Evolutionary conservation across 2,329 filamentous ascomycete species (phyloP), one percentile per base, ranked within the genome.

Genomic region (Colletotrichum costaricense): DNA sequence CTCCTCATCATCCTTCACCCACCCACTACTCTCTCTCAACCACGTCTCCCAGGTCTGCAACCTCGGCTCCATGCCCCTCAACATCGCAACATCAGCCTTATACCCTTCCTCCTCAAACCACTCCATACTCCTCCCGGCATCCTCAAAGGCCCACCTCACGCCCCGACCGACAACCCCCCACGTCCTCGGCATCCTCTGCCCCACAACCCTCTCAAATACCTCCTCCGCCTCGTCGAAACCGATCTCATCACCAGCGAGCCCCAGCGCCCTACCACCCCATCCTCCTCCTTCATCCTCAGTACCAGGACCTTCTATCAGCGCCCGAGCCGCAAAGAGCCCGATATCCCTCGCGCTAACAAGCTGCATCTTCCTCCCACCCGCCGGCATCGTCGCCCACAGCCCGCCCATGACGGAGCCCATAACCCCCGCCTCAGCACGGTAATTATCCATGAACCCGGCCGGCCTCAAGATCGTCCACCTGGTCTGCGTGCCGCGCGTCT

Each of bases 361-460:
- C 54, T 79, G 78, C 76, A 79, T 78, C 64, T 71, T 76, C 7
- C 76, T 75, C 3, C 78, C 19, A 49, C 19, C 76, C 0, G 16
- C 35, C 0, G 75, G 76, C 76, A 79, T 79, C 5, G 75, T 74
- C 11, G 74, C 73, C 78, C 78, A 78, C 2, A 77, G 63, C 0
- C 75, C 73, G 5, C 75, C 77, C 78, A 79, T 78, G 60, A 79
- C 69, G 30, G 76, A 60, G 1, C 78, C 76, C 4, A 80, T 78
- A 33, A 72, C 74, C 1, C 72, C 76, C 19, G 68, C 68, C 7
- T 19, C 46, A 0, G 77, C 73, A 11, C 63, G 74, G 9, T 79
- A 80, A 26, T 69, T 79, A 4, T 80, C 78, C 78, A 80, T 79
- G n/a, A 80, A 80, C 0, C 77, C 78, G 0, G 77, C 76, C 4